phyloP scores from a whole-genome alignment of 352 stramenopile species.

The Thraustochytrium aureum region DNA sequence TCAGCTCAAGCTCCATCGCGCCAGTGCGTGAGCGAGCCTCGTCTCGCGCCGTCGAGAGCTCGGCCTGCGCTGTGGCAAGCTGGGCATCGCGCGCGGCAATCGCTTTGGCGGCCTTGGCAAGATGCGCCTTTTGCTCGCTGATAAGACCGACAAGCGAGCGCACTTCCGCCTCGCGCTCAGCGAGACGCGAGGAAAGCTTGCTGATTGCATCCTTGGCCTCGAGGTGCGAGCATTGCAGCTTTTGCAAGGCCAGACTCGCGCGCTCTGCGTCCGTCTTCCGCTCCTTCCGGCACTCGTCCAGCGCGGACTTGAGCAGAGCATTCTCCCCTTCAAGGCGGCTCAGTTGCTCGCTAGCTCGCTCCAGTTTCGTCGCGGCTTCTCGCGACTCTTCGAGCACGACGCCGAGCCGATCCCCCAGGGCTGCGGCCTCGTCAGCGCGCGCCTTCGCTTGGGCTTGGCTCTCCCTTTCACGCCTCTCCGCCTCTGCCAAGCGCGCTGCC shows the following conservation, averaged over 20 bases:
- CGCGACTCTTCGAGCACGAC: conserved; percentile 9
- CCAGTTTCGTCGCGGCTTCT: background rate
- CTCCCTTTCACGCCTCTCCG: background rate
- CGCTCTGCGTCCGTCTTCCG: too few relatives aligned
- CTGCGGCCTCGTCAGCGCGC: conserved; percentile 11
- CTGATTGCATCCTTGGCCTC: too few relatives aligned
- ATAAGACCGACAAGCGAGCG: background rate
- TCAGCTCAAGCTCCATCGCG: background rate
- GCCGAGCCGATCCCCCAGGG: conserved; percentile 19
- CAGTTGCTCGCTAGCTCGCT: too few relatives aligned
- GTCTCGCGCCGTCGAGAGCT: background rate
- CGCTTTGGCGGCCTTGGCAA: background rate
- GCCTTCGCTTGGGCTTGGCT: background rate
- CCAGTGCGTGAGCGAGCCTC: background rate
- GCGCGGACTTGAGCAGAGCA: too few relatives aligned
- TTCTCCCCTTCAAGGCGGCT: too few relatives aligned
- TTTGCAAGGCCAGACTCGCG: too few relatives aligned
- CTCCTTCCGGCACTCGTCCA: too few relatives aligned
- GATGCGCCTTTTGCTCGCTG: background rate
- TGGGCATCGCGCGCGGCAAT: background rate
- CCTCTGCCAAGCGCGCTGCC: background rate
- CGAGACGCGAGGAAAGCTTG: too few relatives aligned
- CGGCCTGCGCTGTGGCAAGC: background rate
- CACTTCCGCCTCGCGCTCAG: too few relatives aligned
- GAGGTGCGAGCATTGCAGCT: too few relatives aligned